Evolutionary conservation across 257 asterid species (phyloP).

Genomic region (Schizonepeta tenuifolia): DNA sequence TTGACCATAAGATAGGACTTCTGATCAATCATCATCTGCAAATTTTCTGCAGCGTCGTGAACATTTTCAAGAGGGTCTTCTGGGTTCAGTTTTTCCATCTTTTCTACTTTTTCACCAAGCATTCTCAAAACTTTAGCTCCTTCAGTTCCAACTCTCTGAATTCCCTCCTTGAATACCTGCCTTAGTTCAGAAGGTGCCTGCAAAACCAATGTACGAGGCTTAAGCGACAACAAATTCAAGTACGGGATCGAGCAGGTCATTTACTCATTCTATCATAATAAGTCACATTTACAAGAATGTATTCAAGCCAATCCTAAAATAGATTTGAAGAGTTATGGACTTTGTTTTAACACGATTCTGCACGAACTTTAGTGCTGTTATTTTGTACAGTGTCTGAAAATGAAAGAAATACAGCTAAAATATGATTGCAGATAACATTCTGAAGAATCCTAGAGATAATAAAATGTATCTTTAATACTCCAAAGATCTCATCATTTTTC

Average conservation of each 20-base stretch:
- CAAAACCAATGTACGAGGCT: constrained; percentile 14
- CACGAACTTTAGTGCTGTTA: neutral
- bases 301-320: too few species aligned
- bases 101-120: constrained; percentile 86
- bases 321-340: neutral
- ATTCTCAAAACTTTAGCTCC: constrained; percentile 75
- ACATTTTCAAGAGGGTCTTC: constrained; percentile 64
- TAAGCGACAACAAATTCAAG: neutral
- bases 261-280: neutral
- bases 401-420: neutral
- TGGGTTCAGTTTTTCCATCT: constrained; percentile 78
- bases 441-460: neutral
- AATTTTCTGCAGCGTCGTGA: constrained; percentile 86
- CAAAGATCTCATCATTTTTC: neutral
- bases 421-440: neutral
- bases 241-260: neutral
- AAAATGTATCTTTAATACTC: neutral
- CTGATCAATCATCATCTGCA: constrained; percentile 81
- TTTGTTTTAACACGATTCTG: neutral
- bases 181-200: constrained; percentile 86
- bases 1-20: constrained; percentile 87
- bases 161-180: constrained; percentile 67
- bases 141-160: constrained; percentile 76
- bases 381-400: neutral
- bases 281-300: too few species aligned